Evolutionary conservation across 768 basidiomycete species (phyloP).

Genomic region (Baorangia bicolor): DNA sequence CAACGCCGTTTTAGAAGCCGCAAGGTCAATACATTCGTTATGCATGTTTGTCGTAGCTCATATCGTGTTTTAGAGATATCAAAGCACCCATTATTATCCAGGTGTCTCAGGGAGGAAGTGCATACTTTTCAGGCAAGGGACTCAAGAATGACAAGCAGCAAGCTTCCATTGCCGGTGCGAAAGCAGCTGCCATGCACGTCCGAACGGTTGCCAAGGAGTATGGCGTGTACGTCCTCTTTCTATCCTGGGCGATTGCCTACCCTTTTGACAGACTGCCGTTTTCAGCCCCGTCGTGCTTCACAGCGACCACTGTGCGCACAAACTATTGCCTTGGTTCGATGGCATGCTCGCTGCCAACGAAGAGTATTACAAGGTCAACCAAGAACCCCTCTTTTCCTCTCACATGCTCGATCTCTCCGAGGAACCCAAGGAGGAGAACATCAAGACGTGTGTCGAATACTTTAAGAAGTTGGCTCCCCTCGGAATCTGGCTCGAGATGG

Average conservation of each 20-base stretch:
- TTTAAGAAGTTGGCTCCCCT: conserved; percentile 92
- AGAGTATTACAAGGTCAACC: conserved; percentile 86
- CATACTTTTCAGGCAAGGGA: conserved; percentile 97
- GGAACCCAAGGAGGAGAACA: conserved; percentile 90
- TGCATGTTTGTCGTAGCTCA: conserved; percentile 11
- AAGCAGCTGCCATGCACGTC: conserved; percentile 90
- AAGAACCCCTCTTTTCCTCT: conserved; percentile 87
- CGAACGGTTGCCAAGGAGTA: conserved; percentile 85
- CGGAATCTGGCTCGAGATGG: conserved; percentile 99
- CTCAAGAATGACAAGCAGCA: conserved; percentile 93
- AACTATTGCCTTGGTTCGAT: conserved; percentile 98
- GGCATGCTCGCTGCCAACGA: conserved; percentile 98
- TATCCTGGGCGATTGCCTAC: background rate
- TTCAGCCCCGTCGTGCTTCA: conserved; percentile 91
- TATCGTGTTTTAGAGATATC: conserved; percentile 61
- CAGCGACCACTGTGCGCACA: conserved; percentile 98
- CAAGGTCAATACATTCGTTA: conserved; percentile 52
- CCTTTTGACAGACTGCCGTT: background rate
- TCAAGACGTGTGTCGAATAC: conserved; percentile 89
- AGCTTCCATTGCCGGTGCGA: conserved; percentile 90
- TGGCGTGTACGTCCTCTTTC: conserved; percentile 70
- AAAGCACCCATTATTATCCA: conserved; percentile 98
- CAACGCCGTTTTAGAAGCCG: conserved; percentile 94
- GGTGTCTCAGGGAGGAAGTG: conserved; percentile 94
- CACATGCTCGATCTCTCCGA: conserved; percentile 99